Percentiles rank a stretch among this genome's conserved stretches.
Conservation (phyloP, 2,329 filamentous ascomycete genomes). For the Colletotrichum filicis region DNA sequence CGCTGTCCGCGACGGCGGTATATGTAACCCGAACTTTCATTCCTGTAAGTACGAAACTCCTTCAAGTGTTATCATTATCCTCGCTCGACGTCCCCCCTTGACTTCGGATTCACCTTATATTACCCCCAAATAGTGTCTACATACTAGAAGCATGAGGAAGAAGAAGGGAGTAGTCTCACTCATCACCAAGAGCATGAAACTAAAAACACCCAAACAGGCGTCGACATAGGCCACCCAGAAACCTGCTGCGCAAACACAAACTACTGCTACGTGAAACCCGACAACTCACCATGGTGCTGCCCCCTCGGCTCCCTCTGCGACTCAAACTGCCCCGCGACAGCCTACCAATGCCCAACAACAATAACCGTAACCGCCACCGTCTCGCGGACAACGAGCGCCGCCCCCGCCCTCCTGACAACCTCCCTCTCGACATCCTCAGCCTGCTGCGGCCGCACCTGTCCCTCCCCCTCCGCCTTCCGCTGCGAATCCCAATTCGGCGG, state of each 20-base stretch:
- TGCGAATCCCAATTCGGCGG: slow-evolving; percentile 57
- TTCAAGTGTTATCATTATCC: not conserved
- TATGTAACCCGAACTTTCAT: slow-evolving; percentile 24
- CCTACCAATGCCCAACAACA: slow-evolving; percentile 48
- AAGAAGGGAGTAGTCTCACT: not conserved
- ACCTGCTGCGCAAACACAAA: slow-evolving; percentile 55
- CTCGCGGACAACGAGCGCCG: slow-evolving; percentile 1
- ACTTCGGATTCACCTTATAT: not conserved
- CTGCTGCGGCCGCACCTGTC: slow-evolving; percentile 55
- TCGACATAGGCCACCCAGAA: slow-evolving; percentile 51
- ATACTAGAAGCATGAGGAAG: not conserved
- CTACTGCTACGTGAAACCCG: slow-evolving; percentile 57
- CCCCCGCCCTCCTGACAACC: slow-evolving; percentile 38
- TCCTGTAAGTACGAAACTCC: slow-evolving; percentile 19
- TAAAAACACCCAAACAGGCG: slow-evolving; percentile 45
- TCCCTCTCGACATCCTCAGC: slow-evolving; percentile 38
- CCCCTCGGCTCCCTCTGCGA: slow-evolving; percentile 55
- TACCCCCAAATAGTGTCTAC: too few relatives aligned
- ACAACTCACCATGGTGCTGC: slow-evolving; percentile 52
- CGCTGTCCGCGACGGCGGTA: slow-evolving; percentile 29
- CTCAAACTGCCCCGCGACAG: slow-evolving; percentile 46
- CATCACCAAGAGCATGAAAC: not conserved
- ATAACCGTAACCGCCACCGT: slow-evolving; percentile 40
- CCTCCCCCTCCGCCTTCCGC: slow-evolving; percentile 53
- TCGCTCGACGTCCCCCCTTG: not conserved